Percentiles rank a stretch among this genome's conserved stretches.
Conservation (phyloP, 1,284 basidiomycete species). For the Xanthoconium separans region DNA sequence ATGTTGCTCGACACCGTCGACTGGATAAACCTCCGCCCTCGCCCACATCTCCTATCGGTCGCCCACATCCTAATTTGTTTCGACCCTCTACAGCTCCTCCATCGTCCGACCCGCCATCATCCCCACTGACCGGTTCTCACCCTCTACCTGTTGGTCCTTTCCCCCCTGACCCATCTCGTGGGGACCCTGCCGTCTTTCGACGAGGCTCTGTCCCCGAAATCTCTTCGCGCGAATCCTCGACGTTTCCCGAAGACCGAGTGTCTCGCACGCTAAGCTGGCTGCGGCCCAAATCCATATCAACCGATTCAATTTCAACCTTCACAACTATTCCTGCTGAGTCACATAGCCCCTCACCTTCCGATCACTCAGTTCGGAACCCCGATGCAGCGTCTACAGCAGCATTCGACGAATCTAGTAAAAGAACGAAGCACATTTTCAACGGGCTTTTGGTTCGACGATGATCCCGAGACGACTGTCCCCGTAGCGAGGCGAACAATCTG, state of each 20-base stretch:
- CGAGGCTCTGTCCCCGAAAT: slow-evolving; percentile 34
- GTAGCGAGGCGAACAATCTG: background rate
- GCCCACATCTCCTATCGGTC: slow-evolving; percentile 22
- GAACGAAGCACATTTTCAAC: slow-evolving; percentile 28
- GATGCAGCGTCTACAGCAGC: slow-evolving; percentile 4
- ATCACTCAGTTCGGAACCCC: background rate
- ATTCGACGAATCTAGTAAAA: slow-evolving; percentile 29
- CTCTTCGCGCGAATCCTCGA: slow-evolving; percentile 8
- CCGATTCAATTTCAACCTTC: slow-evolving; percentile 31
- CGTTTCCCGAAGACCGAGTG: slow-evolving; percentile 20
- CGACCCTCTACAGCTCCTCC: slow-evolving; percentile 17
- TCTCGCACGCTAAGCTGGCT: slow-evolving; percentile 18
- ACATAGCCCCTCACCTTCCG: slow-evolving; percentile 6
- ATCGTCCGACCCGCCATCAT: slow-evolving; percentile 7
- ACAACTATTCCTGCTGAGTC: slow-evolving; percentile 12
- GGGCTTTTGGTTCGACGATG: slow-evolving; percentile 33
- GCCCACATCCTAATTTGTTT: slow-evolving; percentile 4
- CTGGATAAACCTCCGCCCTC: slow-evolving; percentile 12
- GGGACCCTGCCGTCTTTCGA: slow-evolving; percentile 16
- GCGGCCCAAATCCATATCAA: slow-evolving; percentile 34
- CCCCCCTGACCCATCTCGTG: slow-evolving; percentile 1
- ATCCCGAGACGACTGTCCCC: background rate
- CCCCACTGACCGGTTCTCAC: background rate
- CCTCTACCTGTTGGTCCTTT: background rate
- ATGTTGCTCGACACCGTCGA: slow-evolving; percentile 7